A percentile compares a stretch with the other conserved stretches of the same genome.
Conservation (phyloP, 2,329 filamentous ascomycete genomes). For the Penicillium sp. region DNA sequence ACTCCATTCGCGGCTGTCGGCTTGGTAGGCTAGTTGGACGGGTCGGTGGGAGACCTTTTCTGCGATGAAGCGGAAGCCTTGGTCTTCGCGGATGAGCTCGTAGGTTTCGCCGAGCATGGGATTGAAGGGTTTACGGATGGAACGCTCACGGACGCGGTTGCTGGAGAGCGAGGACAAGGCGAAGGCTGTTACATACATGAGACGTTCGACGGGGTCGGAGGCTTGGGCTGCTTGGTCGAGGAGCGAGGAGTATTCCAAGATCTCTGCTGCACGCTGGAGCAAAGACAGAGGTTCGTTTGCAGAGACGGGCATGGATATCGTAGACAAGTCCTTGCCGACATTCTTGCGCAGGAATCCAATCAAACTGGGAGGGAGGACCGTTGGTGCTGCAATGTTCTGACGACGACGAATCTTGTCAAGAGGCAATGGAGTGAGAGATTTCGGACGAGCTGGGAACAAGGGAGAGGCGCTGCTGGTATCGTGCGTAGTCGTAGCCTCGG, state of each 20-base stretch:
- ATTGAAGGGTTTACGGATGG: conserved; percentile 95
- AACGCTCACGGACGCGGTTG: conserved; percentile 82
- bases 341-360: conserved; percentile 97
- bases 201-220: conserved; percentile 68
- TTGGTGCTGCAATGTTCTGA: conserved; percentile 72
- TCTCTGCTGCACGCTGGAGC: conserved; percentile 86
- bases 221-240: conserved; percentile 73
- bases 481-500: conserved; percentile 47
- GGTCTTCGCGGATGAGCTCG: conserved; percentile 86
- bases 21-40: conserved; percentile 90
- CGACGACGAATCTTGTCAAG: conserved; percentile 71
- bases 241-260: conserved; percentile 86
- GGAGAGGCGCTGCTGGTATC: conserved; percentile 50
- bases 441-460: conserved; percentile 77
- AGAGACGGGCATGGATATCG: conserved; percentile 96
- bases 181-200: conserved; percentile 87
- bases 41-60: conserved; percentile 96
- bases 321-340: conserved; percentile 95
- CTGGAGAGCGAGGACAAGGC: conserved; percentile 86
- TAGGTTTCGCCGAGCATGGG: conserved; percentile 95
- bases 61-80: conserved; percentile 87
- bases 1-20: conserved; percentile 84
- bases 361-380: conserved; percentile 81
- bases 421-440: conserved; percentile 77
- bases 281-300: conserved; percentile 91